A percentile compares a stretch with the other conserved stretches of the same genome.
phyloP scores from a whole-genome alignment of 768 basidiomycete species.

The Boletales sp. region DNA sequence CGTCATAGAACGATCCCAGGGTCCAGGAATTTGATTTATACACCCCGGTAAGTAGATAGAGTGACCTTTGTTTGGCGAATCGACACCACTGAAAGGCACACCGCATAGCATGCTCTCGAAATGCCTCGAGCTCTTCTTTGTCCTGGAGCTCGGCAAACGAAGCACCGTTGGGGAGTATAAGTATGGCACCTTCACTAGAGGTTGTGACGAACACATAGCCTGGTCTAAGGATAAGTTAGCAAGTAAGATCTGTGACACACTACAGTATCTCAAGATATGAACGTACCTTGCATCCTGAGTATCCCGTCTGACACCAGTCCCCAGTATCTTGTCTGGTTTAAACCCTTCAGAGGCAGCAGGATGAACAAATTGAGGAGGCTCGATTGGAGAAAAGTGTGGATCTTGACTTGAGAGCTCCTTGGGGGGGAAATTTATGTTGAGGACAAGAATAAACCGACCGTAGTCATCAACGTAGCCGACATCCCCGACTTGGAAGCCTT shows the following conservation, averaged over 20 bases:
- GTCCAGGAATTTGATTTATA: constrained; percentile 1
- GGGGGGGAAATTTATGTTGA: constrained; percentile 31
- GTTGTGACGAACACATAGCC: neutral
- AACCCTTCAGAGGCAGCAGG: too few species aligned
- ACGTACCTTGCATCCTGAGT: neutral
- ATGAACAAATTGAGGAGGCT: neutral
- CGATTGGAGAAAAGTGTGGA: too few species aligned
- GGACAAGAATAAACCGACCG: constrained; percentile 29
- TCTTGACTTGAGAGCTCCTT: constrained; percentile 4
- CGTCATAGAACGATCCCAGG: neutral
- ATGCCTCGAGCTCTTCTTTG: neutral
- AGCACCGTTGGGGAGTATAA: constrained; percentile 5
- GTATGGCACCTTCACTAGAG: neutral
- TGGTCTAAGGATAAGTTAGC: neutral
- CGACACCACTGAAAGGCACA: neutral
- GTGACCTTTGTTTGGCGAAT: neutral
- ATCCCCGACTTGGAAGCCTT: constrained; percentile 33
- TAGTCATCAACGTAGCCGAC: constrained; percentile 28
- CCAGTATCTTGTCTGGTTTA: neutral
- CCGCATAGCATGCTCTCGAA: neutral
- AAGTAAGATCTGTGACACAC: neutral
- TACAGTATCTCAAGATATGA: neutral
- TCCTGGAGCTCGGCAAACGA: neutral
- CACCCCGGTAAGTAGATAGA: constrained; percentile 6
- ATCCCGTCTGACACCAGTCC: neutral